These are phyloP conservation scores for Penicillium glabrum DNA, from an alignment of 2,329 filamentous ascomycete species.

Conservation along the genomic window DNA sequence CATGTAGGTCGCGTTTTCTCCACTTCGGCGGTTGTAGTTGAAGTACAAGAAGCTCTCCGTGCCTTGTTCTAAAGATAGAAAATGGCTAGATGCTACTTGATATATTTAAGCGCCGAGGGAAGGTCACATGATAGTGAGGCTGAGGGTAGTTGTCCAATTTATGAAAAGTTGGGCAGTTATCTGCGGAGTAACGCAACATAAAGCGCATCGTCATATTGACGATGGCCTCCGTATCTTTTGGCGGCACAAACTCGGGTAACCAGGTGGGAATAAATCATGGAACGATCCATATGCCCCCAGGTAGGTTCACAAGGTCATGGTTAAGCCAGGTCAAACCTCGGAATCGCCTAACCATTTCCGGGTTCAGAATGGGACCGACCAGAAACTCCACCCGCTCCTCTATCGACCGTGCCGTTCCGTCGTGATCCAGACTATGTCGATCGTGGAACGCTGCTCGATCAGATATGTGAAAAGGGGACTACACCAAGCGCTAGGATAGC, in stretches of 20 bases:
- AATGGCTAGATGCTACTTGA: no score
- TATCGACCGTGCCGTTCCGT: conserved; percentile 15
- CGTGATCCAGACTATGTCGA: conserved; percentile 20
- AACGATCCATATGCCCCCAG: neutral
- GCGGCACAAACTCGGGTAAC: neutral
- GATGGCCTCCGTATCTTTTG: neutral
- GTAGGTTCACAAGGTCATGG: neutral
- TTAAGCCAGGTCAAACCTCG: neutral
- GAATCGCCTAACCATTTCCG: neutral
- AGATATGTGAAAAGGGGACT: conserved; percentile 21
- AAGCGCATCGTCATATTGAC: neutral
- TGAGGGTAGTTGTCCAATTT: neutral
- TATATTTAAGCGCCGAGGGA: no score
- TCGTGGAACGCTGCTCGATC: conserved; percentile 18
- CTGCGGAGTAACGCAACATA: neutral
- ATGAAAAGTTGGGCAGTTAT: neutral
- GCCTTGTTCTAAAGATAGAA: no score
- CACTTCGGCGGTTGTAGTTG: no score
- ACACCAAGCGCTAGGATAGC: conserved; percentile 8
- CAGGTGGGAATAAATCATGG: conserved; percentile 4
- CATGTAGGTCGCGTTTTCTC: no score
- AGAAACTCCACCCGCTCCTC: conserved; percentile 11
- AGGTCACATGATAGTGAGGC: neutral
- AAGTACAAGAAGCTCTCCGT: no score
- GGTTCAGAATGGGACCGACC: conserved; percentile 9